Evolutionary conservation across 768 basidiomycete genomes (phyloP).

Genomic region (Pleurotus djamor): DNA sequence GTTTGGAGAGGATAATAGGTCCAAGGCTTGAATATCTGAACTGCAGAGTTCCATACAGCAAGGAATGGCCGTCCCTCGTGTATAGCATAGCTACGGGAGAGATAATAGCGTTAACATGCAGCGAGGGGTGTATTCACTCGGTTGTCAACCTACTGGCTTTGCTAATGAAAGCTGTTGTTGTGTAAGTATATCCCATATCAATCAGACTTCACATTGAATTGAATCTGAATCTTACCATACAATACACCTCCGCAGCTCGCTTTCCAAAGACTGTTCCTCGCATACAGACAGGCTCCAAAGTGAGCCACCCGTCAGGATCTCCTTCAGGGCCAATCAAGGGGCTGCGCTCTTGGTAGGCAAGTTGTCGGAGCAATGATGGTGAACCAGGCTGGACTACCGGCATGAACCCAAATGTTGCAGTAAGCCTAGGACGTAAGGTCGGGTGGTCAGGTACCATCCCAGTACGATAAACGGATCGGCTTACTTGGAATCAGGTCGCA

Average conservation of each 20-base stretch:
- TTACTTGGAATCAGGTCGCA: constrained; percentile 32
- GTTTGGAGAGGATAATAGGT: constrained; percentile 28
- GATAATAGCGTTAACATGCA: background rate
- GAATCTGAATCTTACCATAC: constrained; percentile 23
- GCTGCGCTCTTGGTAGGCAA: constrained; percentile 30
- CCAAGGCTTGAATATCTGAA: constrained; percentile 29
- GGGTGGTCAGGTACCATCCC: background rate
- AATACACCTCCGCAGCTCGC: constrained; percentile 25
- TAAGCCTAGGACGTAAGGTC: constrained; percentile 18
- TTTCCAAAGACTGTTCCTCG: constrained; percentile 25
- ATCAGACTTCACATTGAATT: background rate
- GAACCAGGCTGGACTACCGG: constrained; percentile 27
- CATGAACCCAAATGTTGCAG: constrained; percentile 26
- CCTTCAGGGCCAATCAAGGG: constrained; percentile 31
- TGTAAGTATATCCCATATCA: constrained; percentile 2
- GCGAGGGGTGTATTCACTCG: background rate
- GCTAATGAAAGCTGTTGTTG: constrained; percentile 31
- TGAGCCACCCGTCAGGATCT: constrained; percentile 40
- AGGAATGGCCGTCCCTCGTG: constrained; percentile 37
- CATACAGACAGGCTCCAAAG: constrained; percentile 19
- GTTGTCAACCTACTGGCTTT: constrained; percentile 29
- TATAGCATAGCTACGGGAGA: constrained; percentile 32
- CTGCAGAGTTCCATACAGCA: constrained; percentile 27
- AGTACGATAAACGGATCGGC: background rate
- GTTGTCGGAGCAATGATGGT: constrained; percentile 27